Evolutionary conservation across 2,329 filamentous ascomycete genomes (phyloP), one percentile per base, ranked within the genome.

Genomic region (Cryphonectria parasitica): DNA sequence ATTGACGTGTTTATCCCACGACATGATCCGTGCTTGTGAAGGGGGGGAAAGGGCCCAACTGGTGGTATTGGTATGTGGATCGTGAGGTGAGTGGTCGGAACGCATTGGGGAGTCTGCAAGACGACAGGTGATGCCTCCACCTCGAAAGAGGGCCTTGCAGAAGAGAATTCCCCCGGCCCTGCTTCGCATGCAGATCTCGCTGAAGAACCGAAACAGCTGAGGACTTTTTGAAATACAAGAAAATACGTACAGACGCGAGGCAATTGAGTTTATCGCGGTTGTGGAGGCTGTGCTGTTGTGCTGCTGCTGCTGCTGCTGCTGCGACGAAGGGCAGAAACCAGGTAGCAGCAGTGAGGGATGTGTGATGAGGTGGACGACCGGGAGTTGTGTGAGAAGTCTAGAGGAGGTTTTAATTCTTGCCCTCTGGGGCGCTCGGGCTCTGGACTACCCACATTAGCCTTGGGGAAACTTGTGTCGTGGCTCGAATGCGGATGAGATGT

Each of bases 401-500:
- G 49, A 66, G 31, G 31, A 64, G 52, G 56, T 43, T 72, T 68
- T 43, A 54, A 43, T 63, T 67, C 52, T 45, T 58, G 41, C 36
- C 41, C 28, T 49, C 66, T 58, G 66, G 68, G 68, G 69, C 68
- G 65, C 66, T 49, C 64, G 63, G 49, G 73, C 71, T 74, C 74
- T 73, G 73, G 75, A 76, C 77, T 76, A 77, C 77, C 77, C 77
- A 77, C 78, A 76, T 77, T 79, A 74, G 78, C 75, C 76, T 75
- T 76, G 58, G 28, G 76, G 76, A 76, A 74, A 74, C 72, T 45
- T 76, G 75, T 81, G 80, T 81, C 80, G 80, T 81, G 80, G 80
- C 80, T 81, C 80, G 79, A 81, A 80, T 81, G 79, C 79, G 76
- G 77, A 77, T 77, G 71, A 67, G 66, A 73, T 67, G 75, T 74